Evolutionary conservation across 2,329 filamentous ascomycete genomes (phyloP), one percentile per base, ranked within the genome.

Genomic region (Beauveria pseudobassiana): DNA sequence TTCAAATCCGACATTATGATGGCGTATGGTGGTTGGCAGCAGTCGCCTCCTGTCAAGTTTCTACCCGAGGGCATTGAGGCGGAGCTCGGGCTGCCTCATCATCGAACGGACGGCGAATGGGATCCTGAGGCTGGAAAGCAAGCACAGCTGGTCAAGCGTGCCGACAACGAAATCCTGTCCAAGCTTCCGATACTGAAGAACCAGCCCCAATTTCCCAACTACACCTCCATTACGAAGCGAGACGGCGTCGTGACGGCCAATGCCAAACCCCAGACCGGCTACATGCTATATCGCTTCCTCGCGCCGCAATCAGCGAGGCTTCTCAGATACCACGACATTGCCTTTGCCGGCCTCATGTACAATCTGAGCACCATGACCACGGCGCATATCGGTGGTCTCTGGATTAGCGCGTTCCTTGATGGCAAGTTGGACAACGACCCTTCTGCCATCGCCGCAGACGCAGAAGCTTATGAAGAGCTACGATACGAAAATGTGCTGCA

Each of bases 361-460:
- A 78, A 77, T 56, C 74, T 80, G 50, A 72, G 73, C 34, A 77
- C 74, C 8, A 63, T 72, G 3, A 72, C 76, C 1, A 69, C 73
- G 3, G 74, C 77, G 0, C 76, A 81, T 51, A 65, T 75, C 10
- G 78, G 82, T 66, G 80, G 80, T 1, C 73, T 87, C 1, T 88
- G 85, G 85, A 77, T 87, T 20, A 75, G 78, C 0, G 86, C 87
- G 0, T 89, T 84, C 67, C 79, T 91, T n/a, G 62, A 65, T 1
- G 66, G 67, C 40, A 64, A 59, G 6, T 59, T 69, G 22, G 57
- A 24, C 8, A 51, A 62, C 1, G 60, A 67, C 28, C 65, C 66
- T 5, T 52, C 55, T 1, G 51, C 50, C 6, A 56, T 61, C 3
- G 59, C 59, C 18, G 55, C 18, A 8, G 61, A 62, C 30, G 45